Percentiles rank a stretch among this genome's conserved stretches.
These are phyloP conservation scores for Hypholoma sublateritium DNA, from an alignment of 768 basidiomycete species.

Conservation along the genomic window DNA sequence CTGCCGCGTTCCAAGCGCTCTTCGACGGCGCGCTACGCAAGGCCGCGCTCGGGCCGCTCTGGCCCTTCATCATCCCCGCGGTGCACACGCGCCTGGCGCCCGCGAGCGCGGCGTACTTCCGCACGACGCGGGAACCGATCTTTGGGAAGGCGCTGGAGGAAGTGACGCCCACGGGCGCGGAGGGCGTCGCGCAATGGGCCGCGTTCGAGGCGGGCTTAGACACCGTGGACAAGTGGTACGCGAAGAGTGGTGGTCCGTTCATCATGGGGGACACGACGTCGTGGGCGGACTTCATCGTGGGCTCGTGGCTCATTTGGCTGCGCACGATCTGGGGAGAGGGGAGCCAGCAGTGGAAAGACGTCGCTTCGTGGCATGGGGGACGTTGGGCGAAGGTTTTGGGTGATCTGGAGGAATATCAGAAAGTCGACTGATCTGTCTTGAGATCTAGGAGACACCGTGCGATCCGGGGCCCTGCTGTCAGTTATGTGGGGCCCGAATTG, in stretches of 20 bases:
- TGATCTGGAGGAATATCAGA: not conserved
- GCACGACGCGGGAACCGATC: not conserved
- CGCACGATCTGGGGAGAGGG: constrained; percentile 28
- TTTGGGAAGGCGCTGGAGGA: not conserved
- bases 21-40: not conserved
- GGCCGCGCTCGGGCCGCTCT: not conserved
- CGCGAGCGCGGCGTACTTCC: not conserved
- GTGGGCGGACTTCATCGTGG: constrained; percentile 5
- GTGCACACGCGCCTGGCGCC: not conserved
- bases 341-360: constrained; percentile 32
- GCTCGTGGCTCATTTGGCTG: constrained; percentile 22
- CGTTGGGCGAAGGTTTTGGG: constrained; percentile 14
- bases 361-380: constrained; percentile 15
- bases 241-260: not conserved
- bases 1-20: not conserved
- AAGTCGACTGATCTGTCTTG: too few relatives aligned
- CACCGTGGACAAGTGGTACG: not conserved
- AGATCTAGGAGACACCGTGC: too few relatives aligned
- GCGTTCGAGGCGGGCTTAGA: not conserved
- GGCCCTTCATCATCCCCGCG: not conserved
- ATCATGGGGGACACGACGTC: not conserved
- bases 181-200: not conserved
- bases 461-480: too few relatives aligned
- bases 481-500: not conserved
- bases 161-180: not conserved